Evolutionary conservation across 1,139 yeast genomes (phyloP), one percentile per base, ranked within the genome.

Genomic region (Blastobotrys aristatus): DNA sequence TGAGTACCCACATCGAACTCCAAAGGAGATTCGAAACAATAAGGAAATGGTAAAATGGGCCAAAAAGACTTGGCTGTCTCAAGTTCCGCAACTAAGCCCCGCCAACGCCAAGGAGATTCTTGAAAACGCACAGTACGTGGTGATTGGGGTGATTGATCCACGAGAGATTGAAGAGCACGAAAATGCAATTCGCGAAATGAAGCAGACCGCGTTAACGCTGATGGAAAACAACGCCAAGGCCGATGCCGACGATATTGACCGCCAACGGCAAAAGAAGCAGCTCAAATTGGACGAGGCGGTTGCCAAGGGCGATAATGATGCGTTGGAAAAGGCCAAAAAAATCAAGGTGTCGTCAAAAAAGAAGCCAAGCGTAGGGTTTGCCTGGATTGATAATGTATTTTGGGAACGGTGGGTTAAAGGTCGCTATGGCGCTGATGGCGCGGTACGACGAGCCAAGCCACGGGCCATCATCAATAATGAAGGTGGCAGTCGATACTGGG

Each of bases 41-140:
- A 55, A 53, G 31, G 55, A 52, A 26, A 55, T 68, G 36, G 51
- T 57, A 14, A 51, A 54, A 7, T 68, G 71, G 71, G 64, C 66
- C 43, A 54, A 53, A 34, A 58, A 60, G 27, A 57, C 61, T 17
- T 67, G 70, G 68, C 53, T 63, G 18, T 65, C 69, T 4, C 49
- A 64, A 34, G 67, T 64, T 8, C 70, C 72, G 4, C 69, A 68
- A 50, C 53, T 68, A 33, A 63, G 69, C 3, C 66, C 69, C 6
- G 56, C 57, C 14, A 68, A 64, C 47, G 63, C 65, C 13, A 52
- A 57, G 32, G 69, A 65, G 32, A 55, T 67, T 13, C 59, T 67
- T 48, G 52, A 54, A 16, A 55, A 59, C 35, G 58, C 62, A 13
- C 55, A 60, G 20, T 57, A 59, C 32, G 63, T 68, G 14, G 69